Conservation (phyloP, 805 yeast species). For the Groenewaldozyma tartarivorans region DNA sequence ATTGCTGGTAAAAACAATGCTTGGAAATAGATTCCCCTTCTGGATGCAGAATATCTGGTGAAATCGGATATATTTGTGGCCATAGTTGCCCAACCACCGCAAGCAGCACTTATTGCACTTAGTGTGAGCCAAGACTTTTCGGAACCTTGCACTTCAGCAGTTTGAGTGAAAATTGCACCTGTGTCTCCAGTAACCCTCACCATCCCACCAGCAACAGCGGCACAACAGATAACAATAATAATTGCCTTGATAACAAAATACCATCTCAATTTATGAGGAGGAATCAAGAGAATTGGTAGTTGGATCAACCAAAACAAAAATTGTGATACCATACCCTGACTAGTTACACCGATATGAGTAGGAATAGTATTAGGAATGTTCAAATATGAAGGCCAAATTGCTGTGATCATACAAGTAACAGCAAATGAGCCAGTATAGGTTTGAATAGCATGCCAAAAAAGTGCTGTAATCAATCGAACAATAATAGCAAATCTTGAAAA, state of each 20-base stretch:
- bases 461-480: slow-evolving; percentile 14
- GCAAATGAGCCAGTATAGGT: slow-evolving; percentile 14
- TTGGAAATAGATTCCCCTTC: slow-evolving; percentile 11
- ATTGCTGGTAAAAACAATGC: slow-evolving; percentile 13
- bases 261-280: slow-evolving; percentile 74
- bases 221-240: slow-evolving; percentile 70
- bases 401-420: slow-evolving; percentile 10
- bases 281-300: slow-evolving; percentile 70
- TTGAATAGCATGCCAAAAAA: slow-evolving; percentile 18
- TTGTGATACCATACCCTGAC: slow-evolving; percentile 57
- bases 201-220: slow-evolving; percentile 77
- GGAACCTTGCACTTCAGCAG: slow-evolving; percentile 25
- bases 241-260: slow-evolving; percentile 74
- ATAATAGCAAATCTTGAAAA: slow-evolving; percentile 13
- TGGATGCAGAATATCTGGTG: slow-evolving; percentile 11
- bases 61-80: slow-evolving; percentile 26
- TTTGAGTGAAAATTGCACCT: slow-evolving; percentile 57
- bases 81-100: slow-evolving; percentile 25
- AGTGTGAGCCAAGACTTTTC: slow-evolving; percentile 16
- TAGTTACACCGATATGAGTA: slow-evolving; percentile 56
- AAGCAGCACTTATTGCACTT: slow-evolving; percentile 17
- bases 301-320: slow-evolving; percentile 75
- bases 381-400: slow-evolving; percentile 19
- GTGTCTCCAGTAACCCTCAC: slow-evolving; percentile 67
- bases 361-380: slow-evolving; percentile 32